A percentile compares a stretch with the other conserved stretches of the same genome.
Conservation (phyloP, 2,329 filamentous ascomycete species). For the Aspergillus sp. region DNA sequence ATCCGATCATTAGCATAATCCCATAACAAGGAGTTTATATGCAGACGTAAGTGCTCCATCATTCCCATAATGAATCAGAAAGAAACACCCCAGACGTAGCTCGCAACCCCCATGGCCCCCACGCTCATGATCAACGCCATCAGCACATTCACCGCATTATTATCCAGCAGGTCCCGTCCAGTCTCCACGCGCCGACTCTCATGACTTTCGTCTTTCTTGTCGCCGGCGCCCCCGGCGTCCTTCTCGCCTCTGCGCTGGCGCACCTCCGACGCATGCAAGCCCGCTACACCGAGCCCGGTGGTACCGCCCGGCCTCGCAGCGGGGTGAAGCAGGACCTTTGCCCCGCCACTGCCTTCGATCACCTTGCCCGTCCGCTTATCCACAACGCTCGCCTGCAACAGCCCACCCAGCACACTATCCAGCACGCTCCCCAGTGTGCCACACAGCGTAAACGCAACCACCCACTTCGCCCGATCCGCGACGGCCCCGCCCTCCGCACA, state of each 20-base stretch:
- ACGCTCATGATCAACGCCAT: slow-evolving; percentile 85
- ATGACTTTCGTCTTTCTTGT: slow-evolving; percentile 24
- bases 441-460: slow-evolving; percentile 62
- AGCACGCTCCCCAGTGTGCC: slow-evolving; percentile 77
- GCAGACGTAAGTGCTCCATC: not conserved
- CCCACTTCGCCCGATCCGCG: slow-evolving; percentile 52
- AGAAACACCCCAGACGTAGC: slow-evolving; percentile 31
- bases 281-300: not conserved
- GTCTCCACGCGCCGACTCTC: slow-evolving; percentile 65
- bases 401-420: slow-evolving; percentile 81
- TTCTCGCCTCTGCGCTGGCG: not conserved
- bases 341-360: slow-evolving; percentile 78
- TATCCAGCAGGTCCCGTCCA: slow-evolving; percentile 75
- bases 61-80: slow-evolving; percentile 3
- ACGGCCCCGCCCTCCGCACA: slow-evolving; percentile 46
- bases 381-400: slow-evolving; percentile 81
- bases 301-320: slow-evolving; percentile 7
- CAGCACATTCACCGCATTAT: slow-evolving; percentile 91
- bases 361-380: slow-evolving; percentile 83
- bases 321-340: slow-evolving; percentile 49
- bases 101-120: slow-evolving; percentile 63
- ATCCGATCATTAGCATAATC: not conserved
- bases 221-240: slow-evolving; percentile 4
- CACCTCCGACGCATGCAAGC: not conserved
- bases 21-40: not conserved